Conservation (phyloP, 1,139 yeast species). For the Candida gigantensis region DNA sequence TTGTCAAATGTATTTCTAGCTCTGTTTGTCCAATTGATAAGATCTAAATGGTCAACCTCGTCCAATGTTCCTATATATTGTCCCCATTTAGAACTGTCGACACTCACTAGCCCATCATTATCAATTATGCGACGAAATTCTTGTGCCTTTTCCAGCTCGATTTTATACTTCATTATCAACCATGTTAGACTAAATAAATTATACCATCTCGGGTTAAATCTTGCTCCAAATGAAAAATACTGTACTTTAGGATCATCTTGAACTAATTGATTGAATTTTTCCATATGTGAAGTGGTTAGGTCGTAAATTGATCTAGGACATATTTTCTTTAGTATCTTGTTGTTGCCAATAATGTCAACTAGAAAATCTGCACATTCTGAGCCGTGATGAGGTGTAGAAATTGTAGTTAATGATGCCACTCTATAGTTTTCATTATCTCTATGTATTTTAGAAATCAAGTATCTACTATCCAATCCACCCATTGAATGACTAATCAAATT, state of each 20-base stretch:
- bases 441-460: conserved; percentile 51
- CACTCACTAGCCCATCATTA: conserved; percentile 87
- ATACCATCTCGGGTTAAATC: conserved; percentile 61
- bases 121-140: conserved; percentile 25
- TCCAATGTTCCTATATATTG: conserved; percentile 74
- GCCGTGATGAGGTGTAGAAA: conserved; percentile 88
- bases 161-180: conserved; percentile 49
- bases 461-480: conserved; percentile 91
- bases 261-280: conserved; percentile 52
- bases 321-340: conserved; percentile 18
- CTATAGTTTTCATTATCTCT: conserved; percentile 47
- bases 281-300: conserved; percentile 58
- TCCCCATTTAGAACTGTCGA: conserved; percentile 82
- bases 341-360: conserved; percentile 27
- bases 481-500: conserved; percentile 89
- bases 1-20: conserved; percentile 39
- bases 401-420: conserved; percentile 74
- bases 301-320: conserved; percentile 55
- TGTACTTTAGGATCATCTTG: conserved; percentile 60
- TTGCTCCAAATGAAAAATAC: conserved; percentile 85
- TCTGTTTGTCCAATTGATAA: conserved; percentile 80
- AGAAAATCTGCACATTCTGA: conserved; percentile 80
- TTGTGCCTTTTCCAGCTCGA: conserved; percentile 13
- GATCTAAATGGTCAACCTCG: conserved; percentile 80
- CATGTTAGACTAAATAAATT: conserved; percentile 66